Base-by-base conservation (phyloP, 1,284 basidiomycete species). In the Rhizoctonia solani region DNA sequence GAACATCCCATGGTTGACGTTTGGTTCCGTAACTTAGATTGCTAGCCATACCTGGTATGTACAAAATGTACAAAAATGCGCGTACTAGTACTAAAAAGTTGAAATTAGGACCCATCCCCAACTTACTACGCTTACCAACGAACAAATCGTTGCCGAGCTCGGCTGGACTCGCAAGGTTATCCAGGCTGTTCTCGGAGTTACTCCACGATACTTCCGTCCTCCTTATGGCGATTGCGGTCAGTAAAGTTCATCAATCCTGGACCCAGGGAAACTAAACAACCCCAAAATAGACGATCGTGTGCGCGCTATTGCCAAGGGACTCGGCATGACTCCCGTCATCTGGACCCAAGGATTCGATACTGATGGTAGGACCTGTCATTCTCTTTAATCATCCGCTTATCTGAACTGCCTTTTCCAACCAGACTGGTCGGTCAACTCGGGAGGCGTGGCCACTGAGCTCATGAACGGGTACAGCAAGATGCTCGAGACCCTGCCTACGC, bases 141-240 rank as follows among this genome's bases (percentile, higher is more conserved):
- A 87, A 74, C 81, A 97, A 80, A 86, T 98, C 69, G 93, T 98
- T 23, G 94, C 94, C 29, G 95, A 98, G 78, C 83, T 98, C 54
- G 94, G 91, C 53, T 98, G 92, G 89, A 92, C 93, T 67, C 89
- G 88, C 71, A 87, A 93, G 78, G 86, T 88, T 61, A 96, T 98
- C 79, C 85, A 88, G 69, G 79, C 79, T 56, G 73, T 76, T 37
- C 74, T 68, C 44, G 69, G 68, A 25, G 53, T 55, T 16, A 52
- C 49, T 37, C 44, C 19, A 37, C 1, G 13, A 21, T 55, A 50
- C 19, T 44, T 49, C 41, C 54, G 54, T 19, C 39, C 44, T 14
- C 42, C 39, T 1, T 54, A 55, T 46, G 54, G 54, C 34, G 58
- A 63, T 73, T 73, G 88, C 93, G 30, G 91, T 90, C 5, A 92